Evolutionary conservation across 2,329 filamentous ascomycete genomes (phyloP).

Genomic region (Nemania serpens): DNA sequence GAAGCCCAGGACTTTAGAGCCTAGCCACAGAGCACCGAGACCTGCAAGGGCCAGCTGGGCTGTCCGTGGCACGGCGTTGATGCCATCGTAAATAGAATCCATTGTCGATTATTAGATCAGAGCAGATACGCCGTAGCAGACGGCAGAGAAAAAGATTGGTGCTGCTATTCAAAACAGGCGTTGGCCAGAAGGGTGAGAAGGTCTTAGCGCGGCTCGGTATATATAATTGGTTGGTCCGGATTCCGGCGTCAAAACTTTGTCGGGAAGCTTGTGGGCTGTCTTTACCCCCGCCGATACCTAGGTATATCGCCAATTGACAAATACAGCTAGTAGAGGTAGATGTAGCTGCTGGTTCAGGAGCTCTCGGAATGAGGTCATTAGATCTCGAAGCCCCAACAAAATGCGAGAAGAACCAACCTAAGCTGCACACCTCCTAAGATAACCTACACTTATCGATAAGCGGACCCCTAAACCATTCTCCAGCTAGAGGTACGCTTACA

Average conservation of each 20-base stretch:
- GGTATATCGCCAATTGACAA: too few species aligned
- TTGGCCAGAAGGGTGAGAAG: too few species aligned
- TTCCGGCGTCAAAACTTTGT: too few species aligned
- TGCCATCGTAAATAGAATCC: slow-evolving; percentile 42
- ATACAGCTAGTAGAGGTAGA: too few species aligned
- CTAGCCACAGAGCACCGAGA: slow-evolving; percentile 64
- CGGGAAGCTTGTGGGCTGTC: neutral
- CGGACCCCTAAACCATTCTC: neutral
- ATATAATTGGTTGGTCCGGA: too few species aligned
- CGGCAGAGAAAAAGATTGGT: too few species aligned
- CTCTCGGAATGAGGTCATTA: slow-evolving; percentile 22
- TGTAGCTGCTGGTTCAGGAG: neutral
- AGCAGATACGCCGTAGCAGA: too few species aligned
- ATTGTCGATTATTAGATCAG: slow-evolving; percentile 29
- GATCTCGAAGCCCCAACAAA: slow-evolving; percentile 5
- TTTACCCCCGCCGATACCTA: too few species aligned
- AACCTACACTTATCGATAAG: neutral
- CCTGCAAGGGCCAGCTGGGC: slow-evolving; percentile 54
- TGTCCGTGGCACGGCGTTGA: slow-evolving; percentile 49
- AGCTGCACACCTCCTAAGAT: neutral
- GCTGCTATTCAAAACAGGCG: too few species aligned
- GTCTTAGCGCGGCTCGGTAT: too few species aligned
- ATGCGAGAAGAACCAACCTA: neutral
- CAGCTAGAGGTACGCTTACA: too few species aligned
- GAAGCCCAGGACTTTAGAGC: slow-evolving; percentile 61